These are phyloP conservation scores for Saccharata proteae DNA, from an alignment of 2,329 filamentous ascomycete species.

Conservation along the genomic window DNA sequence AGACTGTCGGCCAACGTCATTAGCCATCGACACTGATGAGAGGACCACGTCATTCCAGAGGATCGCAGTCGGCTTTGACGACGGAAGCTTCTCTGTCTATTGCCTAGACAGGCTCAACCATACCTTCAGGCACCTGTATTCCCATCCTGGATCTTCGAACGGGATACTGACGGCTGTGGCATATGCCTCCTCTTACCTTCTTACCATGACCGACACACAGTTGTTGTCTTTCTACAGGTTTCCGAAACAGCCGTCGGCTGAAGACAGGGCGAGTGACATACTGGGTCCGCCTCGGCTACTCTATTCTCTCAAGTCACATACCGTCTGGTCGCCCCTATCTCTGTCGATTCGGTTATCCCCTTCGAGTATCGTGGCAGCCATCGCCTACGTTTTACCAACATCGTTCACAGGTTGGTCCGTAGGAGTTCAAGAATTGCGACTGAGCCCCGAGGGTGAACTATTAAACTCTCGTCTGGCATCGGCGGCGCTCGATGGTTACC, in stretches of 20 bases:
- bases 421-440: constrained; percentile 78
- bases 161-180: constrained; percentile 60
- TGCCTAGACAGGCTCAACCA: constrained; percentile 37
- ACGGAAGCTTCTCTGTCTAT: constrained; percentile 52
- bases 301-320: constrained; percentile 70
- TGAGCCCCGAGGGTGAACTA: constrained; percentile 40
- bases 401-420: constrained; percentile 73
- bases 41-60: constrained; percentile 17
- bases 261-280: constrained; percentile 7
- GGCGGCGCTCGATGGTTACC: constrained; percentile 37
- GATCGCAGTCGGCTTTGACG: constrained; percentile 25
- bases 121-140: constrained; percentile 40
- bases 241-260: constrained; percentile 16
- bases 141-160: constrained; percentile 49
- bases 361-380: constrained; percentile 59
- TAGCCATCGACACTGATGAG: constrained; percentile 47
- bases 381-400: constrained; percentile 74
- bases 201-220: constrained; percentile 66
- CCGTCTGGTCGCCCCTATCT: constrained; percentile 64
- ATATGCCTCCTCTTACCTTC: constrained; percentile 59
- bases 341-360: constrained; percentile 64
- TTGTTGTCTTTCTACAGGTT: constrained; percentile 68
- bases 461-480: constrained; percentile 38
- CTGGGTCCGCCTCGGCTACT: constrained; percentile 46
- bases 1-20: constrained; percentile 45